Base-by-base conservation (phyloP, 1,284 basidiomycete species). In the Cryptococcus deneoformans region DNA sequence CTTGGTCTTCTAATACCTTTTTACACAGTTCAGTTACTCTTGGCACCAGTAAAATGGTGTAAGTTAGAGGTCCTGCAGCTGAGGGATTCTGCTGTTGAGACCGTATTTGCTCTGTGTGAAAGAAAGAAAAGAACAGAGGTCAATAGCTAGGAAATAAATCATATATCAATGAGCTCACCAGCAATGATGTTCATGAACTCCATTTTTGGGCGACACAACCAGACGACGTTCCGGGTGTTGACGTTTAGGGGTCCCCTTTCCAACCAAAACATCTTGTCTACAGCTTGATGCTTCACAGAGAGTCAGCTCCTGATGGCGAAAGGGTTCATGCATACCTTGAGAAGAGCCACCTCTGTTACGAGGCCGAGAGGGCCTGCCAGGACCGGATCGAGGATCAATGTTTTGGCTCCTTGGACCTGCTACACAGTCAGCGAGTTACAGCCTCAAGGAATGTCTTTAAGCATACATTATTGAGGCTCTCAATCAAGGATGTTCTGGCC, bases 261-360 rank as follows among this genome's bases (percentile, higher is more conserved):
- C 34, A 99, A 85, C 96, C 96, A 99, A 78, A 96, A 97, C 89
- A 99, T 95, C 81, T 96, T 96, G 79, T 98, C 95, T 4, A 99
- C 93, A 4, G 92, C 94, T 84, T 98, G 94, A 74, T 97, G 90
- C 89, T 97, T 67, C 11, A 34, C 5, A 11, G 9, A 43, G 29
- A 42, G 53, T 14, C 10, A 24, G 54, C 44, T 52, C 52, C 36
- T 12, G 12, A 16, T 9, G n/a, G 24, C n/a, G n/a, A 20, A 10
- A 39, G 16, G 46, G 36, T 16, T 16, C 6, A 48, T 34, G 36
- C 77, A 40, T 58, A 92, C 93, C 85, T 97, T 96, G 58, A 99
- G 81, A 20, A 92, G 78, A 1, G 91, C 85, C 0, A 98, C 91
- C 69, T 99, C 94, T 1, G 90, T 92, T 34, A 99, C 86, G 14